Evolutionary conservation across 768 basidiomycete genomes (phyloP).

Genomic region (Lepiota venenata): DNA sequence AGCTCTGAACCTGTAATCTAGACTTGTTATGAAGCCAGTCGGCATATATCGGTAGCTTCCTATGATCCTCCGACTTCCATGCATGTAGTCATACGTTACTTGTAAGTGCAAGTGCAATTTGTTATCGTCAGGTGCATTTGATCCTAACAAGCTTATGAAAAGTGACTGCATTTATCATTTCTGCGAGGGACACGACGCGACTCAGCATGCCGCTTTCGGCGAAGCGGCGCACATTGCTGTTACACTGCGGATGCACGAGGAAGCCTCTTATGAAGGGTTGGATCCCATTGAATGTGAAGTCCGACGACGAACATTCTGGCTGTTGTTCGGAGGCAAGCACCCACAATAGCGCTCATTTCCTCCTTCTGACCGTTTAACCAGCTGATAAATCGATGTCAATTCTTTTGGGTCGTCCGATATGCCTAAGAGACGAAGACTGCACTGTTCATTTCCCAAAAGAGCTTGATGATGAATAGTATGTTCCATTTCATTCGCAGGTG

Average conservation of each 20-base stretch:
- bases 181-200: slow-evolving; percentile 84
- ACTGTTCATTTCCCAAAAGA: slow-evolving; percentile 87
- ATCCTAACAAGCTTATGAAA: slow-evolving; percentile 12
- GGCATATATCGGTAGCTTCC: slow-evolving; percentile 74
- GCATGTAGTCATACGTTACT: slow-evolving; percentile 86
- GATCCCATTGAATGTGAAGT: slow-evolving; percentile 89
- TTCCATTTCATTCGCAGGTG: slow-evolving; percentile 27
- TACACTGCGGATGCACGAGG: slow-evolving; percentile 83
- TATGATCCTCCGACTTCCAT: slow-evolving; percentile 84
- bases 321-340: slow-evolving; percentile 77
- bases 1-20: slow-evolving; percentile 23
- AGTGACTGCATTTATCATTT: slow-evolving; percentile 87
- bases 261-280: slow-evolving; percentile 75
- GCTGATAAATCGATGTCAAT: slow-evolving; percentile 92
- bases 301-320: slow-evolving; percentile 84
- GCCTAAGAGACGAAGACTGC: slow-evolving; percentile 87
- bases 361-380: slow-evolving; percentile 21
- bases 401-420: slow-evolving; percentile 79
- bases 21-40: slow-evolving; percentile 78
- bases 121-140: not conserved
- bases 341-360: slow-evolving; percentile 1
- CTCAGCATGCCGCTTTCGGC: slow-evolving; percentile 84
- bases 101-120: slow-evolving; percentile 50
- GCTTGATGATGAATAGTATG: slow-evolving; percentile 87
- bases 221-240: slow-evolving; percentile 84